Evolutionary conservation across 2,329 filamentous ascomycete genomes (phyloP).

Genomic region (Colletotrichum camelliae): DNA sequence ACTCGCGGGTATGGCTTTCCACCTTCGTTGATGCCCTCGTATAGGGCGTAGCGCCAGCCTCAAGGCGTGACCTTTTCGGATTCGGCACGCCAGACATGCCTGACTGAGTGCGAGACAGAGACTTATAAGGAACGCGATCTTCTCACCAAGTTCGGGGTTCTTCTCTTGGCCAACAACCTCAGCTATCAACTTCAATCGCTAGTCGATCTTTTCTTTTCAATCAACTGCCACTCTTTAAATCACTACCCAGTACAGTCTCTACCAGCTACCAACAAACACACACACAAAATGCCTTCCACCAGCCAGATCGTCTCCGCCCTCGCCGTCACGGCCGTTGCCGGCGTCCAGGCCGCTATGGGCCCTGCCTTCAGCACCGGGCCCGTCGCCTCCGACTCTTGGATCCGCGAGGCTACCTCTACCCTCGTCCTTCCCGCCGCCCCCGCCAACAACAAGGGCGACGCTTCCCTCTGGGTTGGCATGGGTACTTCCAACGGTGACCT

Average conservation of each 20-base stretch:
- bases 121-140: background rate
- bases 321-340: background rate
- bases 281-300: constrained; percentile 5
- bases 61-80: background rate
- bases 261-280: background rate
- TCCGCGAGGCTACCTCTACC: constrained; percentile 48
- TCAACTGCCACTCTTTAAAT: background rate
- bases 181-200: background rate
- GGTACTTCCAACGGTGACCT: constrained; percentile 50
- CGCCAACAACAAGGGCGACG: constrained; percentile 37
- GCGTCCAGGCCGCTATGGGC: constrained; percentile 34
- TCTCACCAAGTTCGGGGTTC: background rate
- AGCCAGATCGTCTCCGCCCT: constrained; percentile 9
- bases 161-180: background rate
- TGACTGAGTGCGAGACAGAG: background rate
- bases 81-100: background rate
- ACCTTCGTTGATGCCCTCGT: background rate
- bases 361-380: constrained; percentile 49
- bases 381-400: constrained; percentile 42
- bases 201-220: background rate
- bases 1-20: background rate
- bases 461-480: constrained; percentile 54
- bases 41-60: background rate
- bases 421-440: constrained; percentile 45
- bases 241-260: background rate